Base-by-base conservation (phyloP, 176 grass and related monocot species). In the Aegilops bicornis region DNA sequence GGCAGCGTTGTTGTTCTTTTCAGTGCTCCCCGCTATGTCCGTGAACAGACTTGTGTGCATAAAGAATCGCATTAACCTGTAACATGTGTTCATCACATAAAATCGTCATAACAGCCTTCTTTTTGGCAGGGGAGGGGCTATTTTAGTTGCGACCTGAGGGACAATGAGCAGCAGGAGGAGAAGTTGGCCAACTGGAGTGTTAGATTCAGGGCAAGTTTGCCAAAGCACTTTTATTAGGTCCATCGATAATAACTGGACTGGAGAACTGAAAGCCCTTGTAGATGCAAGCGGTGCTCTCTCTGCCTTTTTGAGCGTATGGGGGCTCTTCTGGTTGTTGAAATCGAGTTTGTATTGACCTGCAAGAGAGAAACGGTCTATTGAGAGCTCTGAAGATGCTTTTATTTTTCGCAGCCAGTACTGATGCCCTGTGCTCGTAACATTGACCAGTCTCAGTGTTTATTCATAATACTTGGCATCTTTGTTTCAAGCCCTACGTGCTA, bases 41-140 rank as follows among this genome's bases (percentile, higher is more conserved):
- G 19, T 52, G 39, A 22, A 67, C 10, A 74, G 33, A 35, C 40
- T 59, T 47, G 2, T 89, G 45, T 45, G 60, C 58, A 85, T 16
- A 56, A 75, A 42, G 8, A 82, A 43, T 80, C 32, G 0, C 19
- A 67, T 82, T 77, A 74, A 33, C 76, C 8, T 36, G 32, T 88
- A 76, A 10, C 60, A 42, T 68, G 13, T 47, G 23, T 68, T 69
- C 47, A n/a, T 81, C 11, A 50, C 3, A 6, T 30, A 85, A 59
- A 8, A 89, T 76, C 1, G 6, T 65, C 2, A 1, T 73, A 80
- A 77, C 64, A 69, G 74, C 25, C 52, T 88, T 75, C 52, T 69
- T 77, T 63, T 73, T 89, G 83, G 62, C 88, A 89, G 88, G 83
- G 70, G 83, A 86, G 27, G 83, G 88, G 35, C 29, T 89, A 37